A percentile compares a stretch with the other conserved stretches of the same genome.
phyloP scores from a whole-genome alignment of 2,329 filamentous ascomycete species.

The Alternaria triticina region DNA sequence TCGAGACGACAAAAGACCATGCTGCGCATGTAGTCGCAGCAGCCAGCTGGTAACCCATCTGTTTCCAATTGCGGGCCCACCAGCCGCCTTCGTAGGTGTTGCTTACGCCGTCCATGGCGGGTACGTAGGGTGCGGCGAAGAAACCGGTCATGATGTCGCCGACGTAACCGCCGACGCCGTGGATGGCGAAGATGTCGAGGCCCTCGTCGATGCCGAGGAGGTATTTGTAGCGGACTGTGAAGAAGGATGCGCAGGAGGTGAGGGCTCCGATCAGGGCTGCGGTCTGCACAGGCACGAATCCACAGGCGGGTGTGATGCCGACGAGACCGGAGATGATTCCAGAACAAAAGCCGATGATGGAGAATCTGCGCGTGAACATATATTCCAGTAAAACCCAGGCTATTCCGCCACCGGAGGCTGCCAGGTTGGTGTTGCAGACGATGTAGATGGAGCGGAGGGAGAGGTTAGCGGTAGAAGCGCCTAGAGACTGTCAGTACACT shows the following conservation, averaged over 20 bases:
- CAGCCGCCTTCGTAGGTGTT: constrained; percentile 57
- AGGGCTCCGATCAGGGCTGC: constrained; percentile 61
- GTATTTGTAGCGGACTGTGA: constrained; percentile 56
- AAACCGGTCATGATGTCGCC: constrained; percentile 64
- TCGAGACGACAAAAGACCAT: constrained; percentile 63
- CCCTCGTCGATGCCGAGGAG: constrained; percentile 63
- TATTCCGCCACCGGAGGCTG: constrained; percentile 61
- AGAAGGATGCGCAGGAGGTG: constrained; percentile 57
- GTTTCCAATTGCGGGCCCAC: constrained; percentile 60
- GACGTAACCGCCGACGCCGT: constrained; percentile 65
- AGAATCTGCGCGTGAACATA: constrained; percentile 56
- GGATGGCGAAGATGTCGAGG: constrained; percentile 66
- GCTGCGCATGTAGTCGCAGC: constrained; percentile 62
- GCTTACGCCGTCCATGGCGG: constrained; percentile 60
- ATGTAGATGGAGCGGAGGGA: constrained; percentile 61
- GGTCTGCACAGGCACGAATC: constrained; percentile 60
- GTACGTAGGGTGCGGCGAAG: constrained; percentile 60
- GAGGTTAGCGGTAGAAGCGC: constrained; percentile 56
- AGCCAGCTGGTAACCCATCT: constrained; percentile 64
- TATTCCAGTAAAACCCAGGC: constrained; percentile 63
- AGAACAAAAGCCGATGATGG: constrained; percentile 59
- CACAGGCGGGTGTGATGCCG: constrained; percentile 65
- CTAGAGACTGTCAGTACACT: constrained; percentile 7
- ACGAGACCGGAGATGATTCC: constrained; percentile 65
- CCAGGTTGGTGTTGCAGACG: constrained; percentile 65